A percentile compares a stretch with the other conserved stretches of the same genome.
Evolutionary conservation across 331 rosid genomes (phyloP).

Genomic region (Malus hybrid): DNA sequence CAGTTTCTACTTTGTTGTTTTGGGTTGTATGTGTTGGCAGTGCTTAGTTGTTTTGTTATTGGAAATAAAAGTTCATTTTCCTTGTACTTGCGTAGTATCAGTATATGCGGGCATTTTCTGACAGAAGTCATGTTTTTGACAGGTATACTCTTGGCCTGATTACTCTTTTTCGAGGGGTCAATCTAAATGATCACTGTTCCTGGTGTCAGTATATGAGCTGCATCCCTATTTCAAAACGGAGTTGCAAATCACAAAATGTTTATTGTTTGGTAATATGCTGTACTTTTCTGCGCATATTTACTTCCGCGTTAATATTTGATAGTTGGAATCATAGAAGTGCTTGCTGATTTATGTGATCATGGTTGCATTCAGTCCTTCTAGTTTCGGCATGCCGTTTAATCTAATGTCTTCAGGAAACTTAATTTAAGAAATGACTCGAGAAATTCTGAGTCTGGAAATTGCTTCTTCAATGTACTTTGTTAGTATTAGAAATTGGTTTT

Average conservation of each 20-base stretch:
- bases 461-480: neutral
- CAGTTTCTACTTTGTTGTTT: neutral
- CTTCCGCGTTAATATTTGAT: neutral
- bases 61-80: neutral
- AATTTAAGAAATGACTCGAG: neutral
- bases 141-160: conserved; percentile 57
- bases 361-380: neutral
- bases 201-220: conserved; percentile 94
- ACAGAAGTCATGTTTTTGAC: conserved; percentile 19
- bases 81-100: neutral
- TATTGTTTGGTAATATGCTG: conserved; percentile 53
- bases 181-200: conserved; percentile 60
- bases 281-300: neutral
- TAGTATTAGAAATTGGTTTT: neutral
- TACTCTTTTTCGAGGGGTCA: conserved; percentile 48
- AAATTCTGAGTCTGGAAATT: neutral
- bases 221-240: conserved; percentile 77
- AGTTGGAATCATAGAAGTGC: neutral
- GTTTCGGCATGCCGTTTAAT: neutral
- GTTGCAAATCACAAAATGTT: conserved; percentile 35
- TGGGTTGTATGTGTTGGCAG: neutral
- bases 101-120: neutral
- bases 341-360: neutral
- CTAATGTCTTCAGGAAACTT: neutral
- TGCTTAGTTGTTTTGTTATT: neutral